phyloP scores from a whole-genome alignment of 2,329 filamentous ascomycete genomes.

The Ascochyta pisi region DNA sequence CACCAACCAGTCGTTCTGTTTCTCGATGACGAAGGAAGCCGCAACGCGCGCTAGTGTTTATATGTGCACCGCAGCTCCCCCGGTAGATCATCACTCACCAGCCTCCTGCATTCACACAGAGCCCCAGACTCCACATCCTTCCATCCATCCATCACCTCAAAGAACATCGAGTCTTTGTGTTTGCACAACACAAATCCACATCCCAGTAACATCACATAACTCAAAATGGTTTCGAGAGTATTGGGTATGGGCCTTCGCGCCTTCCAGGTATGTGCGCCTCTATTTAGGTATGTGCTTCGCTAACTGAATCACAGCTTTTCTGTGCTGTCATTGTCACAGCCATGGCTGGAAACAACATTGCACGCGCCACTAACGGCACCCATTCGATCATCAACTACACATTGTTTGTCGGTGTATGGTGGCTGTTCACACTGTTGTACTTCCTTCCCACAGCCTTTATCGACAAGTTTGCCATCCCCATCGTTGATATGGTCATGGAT shows the following conservation, averaged over 20 bases:
- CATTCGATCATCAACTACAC: slow-evolving; percentile 65
- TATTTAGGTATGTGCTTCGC: neutral
- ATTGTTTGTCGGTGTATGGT: slow-evolving; percentile 73
- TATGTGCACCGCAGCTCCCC: slow-evolving; percentile 19
- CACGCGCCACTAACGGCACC: slow-evolving; percentile 59
- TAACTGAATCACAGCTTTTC: slow-evolving; percentile 57
- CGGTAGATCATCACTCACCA: slow-evolving; percentile 9
- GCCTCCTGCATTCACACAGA: slow-evolving; percentile 6
- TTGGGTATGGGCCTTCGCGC: slow-evolving; percentile 51
- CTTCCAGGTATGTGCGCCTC: slow-evolving; percentile 47
- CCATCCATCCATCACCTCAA: neutral
- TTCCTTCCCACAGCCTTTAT: slow-evolving; percentile 65
- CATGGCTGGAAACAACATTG: slow-evolving; percentile 69
- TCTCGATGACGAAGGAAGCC: slow-evolving; percentile 19
- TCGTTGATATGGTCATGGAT: slow-evolving; percentile 65
- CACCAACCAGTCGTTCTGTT: slow-evolving; percentile 9
- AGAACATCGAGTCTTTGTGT: neutral
- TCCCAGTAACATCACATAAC: slow-evolving; percentile 16
- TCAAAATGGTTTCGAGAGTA: slow-evolving; percentile 51
- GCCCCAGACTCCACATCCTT: slow-evolving; percentile 2
- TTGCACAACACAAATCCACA: slow-evolving; percentile 6
- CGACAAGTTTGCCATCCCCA: slow-evolving; percentile 59
- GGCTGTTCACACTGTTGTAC: slow-evolving; percentile 70
- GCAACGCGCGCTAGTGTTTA: slow-evolving; percentile 16
- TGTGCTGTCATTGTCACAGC: slow-evolving; percentile 67